A percentile compares a stretch with the other conserved stretches of the same genome.
Conservation (phyloP, 352 stramenopile species). For the Elongisporangium undulatum region DNA sequence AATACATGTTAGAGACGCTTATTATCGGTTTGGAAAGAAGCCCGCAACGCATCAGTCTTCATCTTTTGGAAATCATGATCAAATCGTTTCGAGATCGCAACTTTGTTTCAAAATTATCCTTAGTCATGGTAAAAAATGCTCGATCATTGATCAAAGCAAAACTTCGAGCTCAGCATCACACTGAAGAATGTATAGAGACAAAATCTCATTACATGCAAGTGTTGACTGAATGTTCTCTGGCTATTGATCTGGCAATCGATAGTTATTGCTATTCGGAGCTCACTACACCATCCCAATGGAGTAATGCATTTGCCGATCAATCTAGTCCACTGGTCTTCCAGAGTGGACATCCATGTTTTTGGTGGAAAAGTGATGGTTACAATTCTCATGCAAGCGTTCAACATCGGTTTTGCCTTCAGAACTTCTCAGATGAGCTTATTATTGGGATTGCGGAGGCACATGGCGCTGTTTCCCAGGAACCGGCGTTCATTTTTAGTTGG, state of each 20-base stretch:
- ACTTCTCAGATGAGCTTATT: not conserved
- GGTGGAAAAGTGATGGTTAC: not conserved
- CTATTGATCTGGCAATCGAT: slow-evolving; percentile 57
- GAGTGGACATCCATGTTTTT: not conserved
- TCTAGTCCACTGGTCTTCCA: not conserved
- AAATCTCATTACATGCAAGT: slow-evolving; percentile 64
- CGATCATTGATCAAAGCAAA: slow-evolving; percentile 39
- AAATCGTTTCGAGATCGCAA: slow-evolving; percentile 11
- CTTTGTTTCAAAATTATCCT: not conserved
- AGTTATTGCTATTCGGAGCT: slow-evolving; percentile 9
- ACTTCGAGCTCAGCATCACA: slow-evolving; percentile 38
- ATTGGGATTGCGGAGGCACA: not conserved
- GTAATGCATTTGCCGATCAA: not conserved
- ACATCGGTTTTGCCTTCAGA: not conserved
- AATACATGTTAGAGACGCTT: slow-evolving; percentile 26
- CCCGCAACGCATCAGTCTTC: slow-evolving; percentile 37
- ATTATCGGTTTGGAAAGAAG: slow-evolving; percentile 22
- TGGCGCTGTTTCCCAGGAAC: not conserved
- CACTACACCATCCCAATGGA: not conserved
- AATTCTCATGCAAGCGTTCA: not conserved
- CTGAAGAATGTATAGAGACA: slow-evolving; percentile 38
- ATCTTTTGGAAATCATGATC: slow-evolving; percentile 34
- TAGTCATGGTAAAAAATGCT: slow-evolving; percentile 25
- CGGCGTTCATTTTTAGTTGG: not conserved
- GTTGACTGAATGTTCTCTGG: slow-evolving; percentile 52